Evolutionary conservation across 352 stramenopile species (phyloP).

Genomic region (Pythium dissotocum): DNA sequence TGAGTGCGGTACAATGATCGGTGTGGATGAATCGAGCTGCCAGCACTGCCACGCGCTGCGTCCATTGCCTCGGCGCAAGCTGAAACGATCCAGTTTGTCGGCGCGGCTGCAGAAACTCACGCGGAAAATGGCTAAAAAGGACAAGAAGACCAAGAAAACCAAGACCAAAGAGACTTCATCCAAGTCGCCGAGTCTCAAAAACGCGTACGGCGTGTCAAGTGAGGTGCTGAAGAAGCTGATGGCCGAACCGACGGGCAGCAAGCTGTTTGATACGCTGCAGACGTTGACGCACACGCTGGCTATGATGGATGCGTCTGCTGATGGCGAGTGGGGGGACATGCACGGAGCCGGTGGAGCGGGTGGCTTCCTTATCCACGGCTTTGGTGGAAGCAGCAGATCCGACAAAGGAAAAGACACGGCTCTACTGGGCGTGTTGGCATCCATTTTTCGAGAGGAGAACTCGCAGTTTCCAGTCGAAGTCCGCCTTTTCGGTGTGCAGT

Average conservation of each 20-base stretch:
- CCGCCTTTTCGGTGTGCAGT: slow-evolving; percentile 68
- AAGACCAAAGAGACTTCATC: slow-evolving; percentile 27
- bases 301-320: slow-evolving; percentile 83
- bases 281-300: slow-evolving; percentile 80
- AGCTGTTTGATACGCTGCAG: slow-evolving; percentile 69
- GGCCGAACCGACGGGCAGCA: slow-evolving; percentile 44
- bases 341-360: slow-evolving; percentile 26
- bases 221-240: slow-evolving; percentile 58
- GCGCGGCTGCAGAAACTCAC: slow-evolving; percentile 14
- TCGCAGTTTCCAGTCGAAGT: slow-evolving; percentile 44
- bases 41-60: slow-evolving; percentile 39
- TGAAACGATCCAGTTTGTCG: slow-evolving; percentile 21
- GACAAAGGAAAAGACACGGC: slow-evolving; percentile 60
- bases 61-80: slow-evolving; percentile 28
- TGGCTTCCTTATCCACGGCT: slow-evolving; percentile 60
- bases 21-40: slow-evolving; percentile 30
- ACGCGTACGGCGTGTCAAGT: slow-evolving; percentile 72
- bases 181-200: slow-evolving; percentile 15
- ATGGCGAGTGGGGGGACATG: slow-evolving; percentile 69
- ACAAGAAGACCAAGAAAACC: slow-evolving; percentile 45
- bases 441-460: slow-evolving; percentile 50
- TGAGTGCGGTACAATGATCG: slow-evolving; percentile 29
- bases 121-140: slow-evolving; percentile 26
- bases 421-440: slow-evolving; percentile 48
- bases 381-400: slow-evolving; percentile 31